Base-by-base conservation (phyloP, 2,329 filamentous ascomycete genomes). In the Colletotrichum sojae region DNA sequence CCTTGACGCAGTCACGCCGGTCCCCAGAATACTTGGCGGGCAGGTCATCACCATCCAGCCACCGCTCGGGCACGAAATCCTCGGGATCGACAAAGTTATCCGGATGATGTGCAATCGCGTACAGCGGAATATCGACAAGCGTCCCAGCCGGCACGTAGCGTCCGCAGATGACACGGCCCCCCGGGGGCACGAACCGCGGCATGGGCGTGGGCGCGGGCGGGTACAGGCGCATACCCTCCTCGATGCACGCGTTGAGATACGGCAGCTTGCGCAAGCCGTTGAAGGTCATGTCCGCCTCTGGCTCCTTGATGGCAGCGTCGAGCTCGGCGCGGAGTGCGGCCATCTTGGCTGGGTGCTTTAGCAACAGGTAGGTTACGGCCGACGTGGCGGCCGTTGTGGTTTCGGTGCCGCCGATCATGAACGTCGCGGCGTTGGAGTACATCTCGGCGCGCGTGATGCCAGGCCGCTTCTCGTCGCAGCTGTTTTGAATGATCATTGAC, bases 31-130 rank as follows among this genome's bases (percentile, higher is more conserved):
- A 69, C 49, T 27, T 60, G 31, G 20, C 46, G 15, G 55, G 58
- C 18, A 25, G 52, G 6, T 57, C 46, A 1, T 63, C 20, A 27
- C 52, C 65, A 56, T 51, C 56, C 12, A 71, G 31, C 63, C 83
- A 88, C 0, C 86, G 79, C 72, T 88, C 84, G 0, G 86, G 87
- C 4, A 77, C 77, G 72, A 83, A 89, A 0, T 73, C 73, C 18
- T 81, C 75, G 0, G 86, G 81, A 1, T 85, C 78, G 6, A 75
- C 77, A 73, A 86, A 89, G 71, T 85, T 71, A n/a, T 64, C 55
- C 6, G 63, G 49, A 40, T 63, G 56, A 25, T 59, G 63, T 2
- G 64, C 65, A n/a, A 63, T 63, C n/a, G 70, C 63, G 31, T 63
- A 71, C 40, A 68, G 52, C 22, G 59, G 55, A 12, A 71, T 63